phyloP scores from a whole-genome alignment of 176 grass and related monocot species.

The Areca catechu region DNA sequence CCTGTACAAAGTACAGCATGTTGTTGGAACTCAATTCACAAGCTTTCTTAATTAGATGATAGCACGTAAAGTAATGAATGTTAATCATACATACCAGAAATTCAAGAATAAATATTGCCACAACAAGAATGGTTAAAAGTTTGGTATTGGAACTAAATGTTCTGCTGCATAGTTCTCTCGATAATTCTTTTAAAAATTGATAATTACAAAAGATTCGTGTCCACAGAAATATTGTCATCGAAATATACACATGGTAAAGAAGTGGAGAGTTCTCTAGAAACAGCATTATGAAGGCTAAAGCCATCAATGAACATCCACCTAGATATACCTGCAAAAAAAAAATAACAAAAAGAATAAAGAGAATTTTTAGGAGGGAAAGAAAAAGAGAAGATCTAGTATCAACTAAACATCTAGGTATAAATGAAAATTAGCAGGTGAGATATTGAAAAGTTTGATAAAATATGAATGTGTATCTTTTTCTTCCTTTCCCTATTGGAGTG shows the following conservation, averaged over 20 bases:
- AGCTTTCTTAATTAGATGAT: too few relatives aligned
- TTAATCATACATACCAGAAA: conserved; percentile 51
- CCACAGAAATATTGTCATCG: conserved; percentile 91
- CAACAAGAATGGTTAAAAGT: conserved; percentile 40
- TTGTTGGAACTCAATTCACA: too few relatives aligned
- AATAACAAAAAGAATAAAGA: conserved; percentile 19
- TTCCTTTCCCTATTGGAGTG: too few relatives aligned
- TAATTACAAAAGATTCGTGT: conserved; percentile 62
- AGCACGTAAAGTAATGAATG: background rate
- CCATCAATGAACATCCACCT: conserved; percentile 59
- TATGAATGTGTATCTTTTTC: too few relatives aligned
- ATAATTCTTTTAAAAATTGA: conserved; percentile 53
- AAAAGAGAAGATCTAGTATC: too few relatives aligned
- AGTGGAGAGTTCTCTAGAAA: conserved; percentile 74
- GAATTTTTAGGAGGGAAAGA: background rate
- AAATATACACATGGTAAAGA: conserved; percentile 86
- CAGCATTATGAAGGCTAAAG: conserved; percentile 54
- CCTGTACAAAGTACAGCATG: conserved; percentile 25
- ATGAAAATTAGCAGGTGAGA: too few relatives aligned
- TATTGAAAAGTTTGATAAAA: too few relatives aligned
- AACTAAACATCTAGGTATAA: too few relatives aligned
- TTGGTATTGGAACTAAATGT: conserved; percentile 54
- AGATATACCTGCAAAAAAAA: conserved; percentile 58
- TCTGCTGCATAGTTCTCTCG: conserved; percentile 49
- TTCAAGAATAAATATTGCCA: conserved; percentile 70